phyloP scores from a whole-genome alignment of 2,329 filamentous ascomycete species.

The Colletotrichum sp. region DNA sequence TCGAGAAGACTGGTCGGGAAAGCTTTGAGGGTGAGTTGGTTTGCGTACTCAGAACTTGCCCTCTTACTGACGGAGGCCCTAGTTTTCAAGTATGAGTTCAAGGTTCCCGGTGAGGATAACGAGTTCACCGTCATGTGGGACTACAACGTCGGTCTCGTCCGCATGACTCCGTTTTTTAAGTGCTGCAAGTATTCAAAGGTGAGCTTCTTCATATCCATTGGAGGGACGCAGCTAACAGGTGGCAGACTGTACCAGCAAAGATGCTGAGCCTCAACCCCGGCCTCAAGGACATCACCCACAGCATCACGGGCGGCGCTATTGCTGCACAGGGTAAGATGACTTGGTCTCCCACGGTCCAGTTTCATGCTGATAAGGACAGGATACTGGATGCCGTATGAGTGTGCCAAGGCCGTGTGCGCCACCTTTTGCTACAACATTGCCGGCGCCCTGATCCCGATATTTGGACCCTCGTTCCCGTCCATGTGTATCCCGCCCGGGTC shows the following conservation, averaged over 20 bases:
- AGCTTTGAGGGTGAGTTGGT: slow-evolving; percentile 79
- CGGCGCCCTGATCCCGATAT: slow-evolving; percentile 86
- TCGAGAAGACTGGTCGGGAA: slow-evolving; percentile 83
- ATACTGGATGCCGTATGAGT: slow-evolving; percentile 95
- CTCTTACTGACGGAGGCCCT: slow-evolving; percentile 3
- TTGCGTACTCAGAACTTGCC: not conserved
- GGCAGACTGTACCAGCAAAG: slow-evolving; percentile 85
- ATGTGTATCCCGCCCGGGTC: slow-evolving; percentile 71
- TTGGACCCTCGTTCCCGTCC: slow-evolving; percentile 80
- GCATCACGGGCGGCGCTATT: slow-evolving; percentile 91
- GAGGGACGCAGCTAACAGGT: not conserved
- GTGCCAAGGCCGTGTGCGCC: slow-evolving; percentile 83
- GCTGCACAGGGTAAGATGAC: slow-evolving; percentile 78
- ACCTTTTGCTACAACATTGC: slow-evolving; percentile 90
- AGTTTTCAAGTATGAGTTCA: slow-evolving; percentile 89
- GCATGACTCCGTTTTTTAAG: slow-evolving; percentile 95
- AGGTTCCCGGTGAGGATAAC: slow-evolving; percentile 67
- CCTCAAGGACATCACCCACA: slow-evolving; percentile 87
- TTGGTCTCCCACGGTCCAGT: not conserved
- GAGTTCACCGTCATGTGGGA: slow-evolving; percentile 92
- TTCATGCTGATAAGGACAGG: slow-evolving; percentile 54
- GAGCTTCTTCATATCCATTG: not conserved
- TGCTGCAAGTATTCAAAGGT: slow-evolving; percentile 86
- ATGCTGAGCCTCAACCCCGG: slow-evolving; percentile 80
- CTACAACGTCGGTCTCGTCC: slow-evolving; percentile 91